Conservation (phyloP, 345 rosid genomes). For the Arabis hirsuta region DNA sequence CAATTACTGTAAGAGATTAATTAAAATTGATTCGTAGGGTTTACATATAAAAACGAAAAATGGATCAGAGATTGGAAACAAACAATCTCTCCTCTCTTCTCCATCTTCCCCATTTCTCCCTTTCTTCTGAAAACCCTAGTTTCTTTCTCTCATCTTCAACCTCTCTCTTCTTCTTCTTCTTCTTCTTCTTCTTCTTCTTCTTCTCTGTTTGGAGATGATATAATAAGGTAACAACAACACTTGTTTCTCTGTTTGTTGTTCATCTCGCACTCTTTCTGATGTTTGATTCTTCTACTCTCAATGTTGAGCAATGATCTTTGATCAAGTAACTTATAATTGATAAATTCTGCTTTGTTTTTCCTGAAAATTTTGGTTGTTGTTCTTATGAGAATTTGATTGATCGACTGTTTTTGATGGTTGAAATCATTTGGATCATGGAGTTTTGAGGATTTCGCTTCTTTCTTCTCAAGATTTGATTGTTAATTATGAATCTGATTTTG, state of each 20-base stretch:
- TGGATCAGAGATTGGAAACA: constrained; percentile 38
- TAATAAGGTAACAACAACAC: constrained; percentile 10
- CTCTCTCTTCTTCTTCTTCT: constrained; percentile 1
- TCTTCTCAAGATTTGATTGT: not conserved
- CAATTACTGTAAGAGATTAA: constrained; percentile 10
- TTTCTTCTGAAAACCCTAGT: constrained; percentile 42
- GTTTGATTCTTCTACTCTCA: constrained; percentile 5
- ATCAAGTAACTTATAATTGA: not conserved
- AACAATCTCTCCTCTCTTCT: constrained; percentile 27
- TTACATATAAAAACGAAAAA: constrained; percentile 41
- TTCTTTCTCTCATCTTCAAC: constrained; percentile 11
- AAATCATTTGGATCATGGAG: not conserved
- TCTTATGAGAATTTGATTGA: constrained; percentile 17
- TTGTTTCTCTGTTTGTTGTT: not conserved
- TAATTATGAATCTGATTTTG: constrained; percentile 21
- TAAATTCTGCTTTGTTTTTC: not conserved
- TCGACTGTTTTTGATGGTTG: not conserved
- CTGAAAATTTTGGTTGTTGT: not conserved
- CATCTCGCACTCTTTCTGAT: not conserved
- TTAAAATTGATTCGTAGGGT: constrained; percentile 37
- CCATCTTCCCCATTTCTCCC: constrained; percentile 28
- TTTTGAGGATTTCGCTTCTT: constrained; percentile 4
- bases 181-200: constrained; percentile 6
- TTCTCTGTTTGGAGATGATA: constrained; percentile 15
- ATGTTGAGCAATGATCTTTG: constrained; percentile 24